These are phyloP conservation scores for Backusella macrospora DNA, from an alignment of 192 early-diverging fungal species.

Conservation along the genomic window DNA sequence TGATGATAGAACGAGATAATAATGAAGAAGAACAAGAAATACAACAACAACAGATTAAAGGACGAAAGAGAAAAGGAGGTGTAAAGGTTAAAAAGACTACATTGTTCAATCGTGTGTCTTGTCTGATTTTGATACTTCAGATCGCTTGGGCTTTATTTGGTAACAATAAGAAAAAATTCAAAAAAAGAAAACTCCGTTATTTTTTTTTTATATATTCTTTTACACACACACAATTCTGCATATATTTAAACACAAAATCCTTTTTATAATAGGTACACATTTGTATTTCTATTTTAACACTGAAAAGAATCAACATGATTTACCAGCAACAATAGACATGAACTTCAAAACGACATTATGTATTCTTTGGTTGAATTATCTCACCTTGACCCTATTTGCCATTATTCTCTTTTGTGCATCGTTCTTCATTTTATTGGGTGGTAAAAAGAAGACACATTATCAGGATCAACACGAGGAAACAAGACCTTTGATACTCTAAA, in stretches of 20 bases:
- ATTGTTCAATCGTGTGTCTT: background rate
- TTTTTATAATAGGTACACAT: slow-evolving; percentile 24
- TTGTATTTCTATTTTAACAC: background rate
- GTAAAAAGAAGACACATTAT: background rate
- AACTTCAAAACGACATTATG: background rate
- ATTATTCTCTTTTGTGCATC: slow-evolving; percentile 26
- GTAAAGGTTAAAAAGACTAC: background rate
- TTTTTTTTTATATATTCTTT: no score
- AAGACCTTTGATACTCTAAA: slow-evolving; percentile 18
- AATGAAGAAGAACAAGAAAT: background rate
- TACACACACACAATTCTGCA: no score
- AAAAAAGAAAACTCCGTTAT: background rate
- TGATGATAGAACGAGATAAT: background rate
- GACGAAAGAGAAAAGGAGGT: background rate
- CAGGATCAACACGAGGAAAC: slow-evolving; percentile 19
- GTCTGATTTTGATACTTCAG: slow-evolving; percentile 4
- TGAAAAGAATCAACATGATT: background rate
- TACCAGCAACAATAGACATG: background rate
- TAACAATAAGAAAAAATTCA: background rate
- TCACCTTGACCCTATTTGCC: background rate
- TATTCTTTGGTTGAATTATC: slow-evolving; percentile 30
- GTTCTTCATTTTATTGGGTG: slow-evolving; percentile 25
- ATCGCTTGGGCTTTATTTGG: slow-evolving; percentile 22
- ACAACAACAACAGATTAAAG: background rate
- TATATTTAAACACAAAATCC: background rate